These are phyloP conservation scores for Silene noctiflora DNA, from an alignment of 179 eudicot genomes.

Conservation along the genomic window DNA sequence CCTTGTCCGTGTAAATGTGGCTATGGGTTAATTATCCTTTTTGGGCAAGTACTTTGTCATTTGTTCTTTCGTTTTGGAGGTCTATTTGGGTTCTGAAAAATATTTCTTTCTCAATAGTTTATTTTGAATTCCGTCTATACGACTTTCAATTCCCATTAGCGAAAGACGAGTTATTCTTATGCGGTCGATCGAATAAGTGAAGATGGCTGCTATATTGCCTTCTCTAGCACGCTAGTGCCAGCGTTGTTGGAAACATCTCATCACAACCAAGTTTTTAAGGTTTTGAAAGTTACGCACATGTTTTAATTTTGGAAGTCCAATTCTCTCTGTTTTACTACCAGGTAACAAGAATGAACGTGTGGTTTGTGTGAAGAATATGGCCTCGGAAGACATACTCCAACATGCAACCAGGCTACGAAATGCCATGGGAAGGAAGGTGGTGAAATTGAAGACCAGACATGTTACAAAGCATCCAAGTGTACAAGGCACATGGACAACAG, in stretches of 20 bases:
- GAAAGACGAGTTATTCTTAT: too few relatives aligned
- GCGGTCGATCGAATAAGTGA: too few relatives aligned
- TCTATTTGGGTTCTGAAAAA: background rate
- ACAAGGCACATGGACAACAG: conserved; percentile 38
- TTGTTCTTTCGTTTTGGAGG: background rate
- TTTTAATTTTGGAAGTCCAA: background rate
- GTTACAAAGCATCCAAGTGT: conserved; percentile 35
- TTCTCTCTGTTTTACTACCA: background rate
- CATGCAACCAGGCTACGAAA: conserved; percentile 33
- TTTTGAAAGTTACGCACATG: background rate
- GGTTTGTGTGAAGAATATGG: conserved; percentile 34
- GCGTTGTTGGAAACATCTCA: background rate
- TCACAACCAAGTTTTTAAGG: background rate
- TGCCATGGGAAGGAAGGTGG: conserved; percentile 33
- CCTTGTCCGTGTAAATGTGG: background rate
- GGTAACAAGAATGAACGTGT: conserved; percentile 35
- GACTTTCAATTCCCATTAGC: background rate
- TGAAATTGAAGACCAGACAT: conserved; percentile 36
- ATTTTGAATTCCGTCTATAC: background rate
- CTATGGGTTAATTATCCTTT: background rate
- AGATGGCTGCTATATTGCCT: background rate
- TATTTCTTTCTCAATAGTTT: background rate
- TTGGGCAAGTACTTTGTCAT: background rate
- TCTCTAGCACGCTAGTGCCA: background rate
- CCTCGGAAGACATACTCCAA: conserved; percentile 27